These are phyloP conservation scores for Ustilago cynodontis DNA, from an alignment of 1,284 basidiomycete genomes.

Conservation along the genomic window DNA sequence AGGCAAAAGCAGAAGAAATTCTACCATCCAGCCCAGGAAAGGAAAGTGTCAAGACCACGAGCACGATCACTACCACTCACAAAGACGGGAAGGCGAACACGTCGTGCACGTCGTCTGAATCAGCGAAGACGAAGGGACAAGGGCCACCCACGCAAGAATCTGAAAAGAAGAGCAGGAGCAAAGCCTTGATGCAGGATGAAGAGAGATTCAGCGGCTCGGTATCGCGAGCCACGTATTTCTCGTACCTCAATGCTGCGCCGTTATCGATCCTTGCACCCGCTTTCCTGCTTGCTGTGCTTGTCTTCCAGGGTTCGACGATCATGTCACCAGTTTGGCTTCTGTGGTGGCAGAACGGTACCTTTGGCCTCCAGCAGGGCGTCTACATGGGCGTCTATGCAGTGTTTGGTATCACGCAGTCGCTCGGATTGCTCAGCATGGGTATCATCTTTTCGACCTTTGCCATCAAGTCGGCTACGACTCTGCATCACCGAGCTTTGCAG, in stretches of 20 bases:
- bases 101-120: too few species aligned
- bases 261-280: constrained; percentile 29
- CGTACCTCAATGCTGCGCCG: constrained; percentile 35
- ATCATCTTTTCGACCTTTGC: constrained; percentile 41
- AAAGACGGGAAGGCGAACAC: too few species aligned
- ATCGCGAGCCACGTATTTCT: constrained; percentile 34
- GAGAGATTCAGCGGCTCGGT: constrained; percentile 30
- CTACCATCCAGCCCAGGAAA: too few species aligned
- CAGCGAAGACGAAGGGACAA: too few species aligned
- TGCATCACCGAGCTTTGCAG: constrained; percentile 36
- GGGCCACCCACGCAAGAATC: too few species aligned
- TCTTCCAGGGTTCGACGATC: constrained; percentile 45
- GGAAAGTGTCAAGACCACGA: too few species aligned
- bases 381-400: constrained; percentile 54
- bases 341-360: constrained; percentile 36
- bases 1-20: too few species aligned
- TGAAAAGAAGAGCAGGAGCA: neutral
- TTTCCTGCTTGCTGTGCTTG: constrained; percentile 29
- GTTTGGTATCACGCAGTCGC: constrained; percentile 33
- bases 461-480: constrained; percentile 24
- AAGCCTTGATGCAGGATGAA: constrained; percentile 40
- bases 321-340: constrained; percentile 44
- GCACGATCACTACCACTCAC: too few species aligned
- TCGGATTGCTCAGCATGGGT: constrained; percentile 51
- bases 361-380: constrained; percentile 26